Evolutionary conservation across 2,329 filamentous ascomycete species (phyloP).

Genomic region (Microdochium paspali): DNA sequence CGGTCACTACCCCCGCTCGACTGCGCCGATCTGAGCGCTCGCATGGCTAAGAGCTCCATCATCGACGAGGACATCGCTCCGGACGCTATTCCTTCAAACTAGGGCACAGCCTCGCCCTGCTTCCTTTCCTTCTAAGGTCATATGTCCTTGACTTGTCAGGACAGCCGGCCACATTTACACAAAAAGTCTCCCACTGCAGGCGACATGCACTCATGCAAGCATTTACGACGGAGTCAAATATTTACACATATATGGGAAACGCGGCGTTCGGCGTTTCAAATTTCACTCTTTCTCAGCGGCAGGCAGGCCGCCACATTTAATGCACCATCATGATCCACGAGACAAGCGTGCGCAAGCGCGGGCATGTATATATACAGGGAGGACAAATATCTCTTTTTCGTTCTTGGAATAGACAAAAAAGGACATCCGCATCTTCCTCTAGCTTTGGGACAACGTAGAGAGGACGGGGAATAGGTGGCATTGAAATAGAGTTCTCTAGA

Average conservation of each 20-base stretch:
- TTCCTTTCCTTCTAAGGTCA: background rate
- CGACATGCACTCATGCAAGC: background rate
- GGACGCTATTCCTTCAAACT: background rate
- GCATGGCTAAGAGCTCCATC: background rate
- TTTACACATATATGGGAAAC: background rate
- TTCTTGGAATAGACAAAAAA: background rate
- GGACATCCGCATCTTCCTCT: background rate
- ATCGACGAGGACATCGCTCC: background rate
- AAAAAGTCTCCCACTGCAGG: background rate
- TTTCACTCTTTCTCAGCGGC: background rate
- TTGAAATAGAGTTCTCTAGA: background rate
- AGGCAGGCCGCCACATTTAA: background rate
- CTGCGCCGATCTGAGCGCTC: background rate
- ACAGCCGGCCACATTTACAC: background rate
- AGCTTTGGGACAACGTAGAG: background rate
- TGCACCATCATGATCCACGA: background rate
- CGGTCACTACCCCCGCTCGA: conserved; percentile 3
- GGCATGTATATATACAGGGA: background rate
- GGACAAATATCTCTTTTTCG: background rate
- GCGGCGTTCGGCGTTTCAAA: background rate
- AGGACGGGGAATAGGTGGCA: background rate
- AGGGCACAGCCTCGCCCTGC: too few species aligned
- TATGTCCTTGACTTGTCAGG: background rate
- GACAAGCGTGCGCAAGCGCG: too few species aligned
- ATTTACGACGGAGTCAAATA: background rate